Conservation (phyloP, 148 eudicot genomes). For the Bassia scoparia region DNA sequence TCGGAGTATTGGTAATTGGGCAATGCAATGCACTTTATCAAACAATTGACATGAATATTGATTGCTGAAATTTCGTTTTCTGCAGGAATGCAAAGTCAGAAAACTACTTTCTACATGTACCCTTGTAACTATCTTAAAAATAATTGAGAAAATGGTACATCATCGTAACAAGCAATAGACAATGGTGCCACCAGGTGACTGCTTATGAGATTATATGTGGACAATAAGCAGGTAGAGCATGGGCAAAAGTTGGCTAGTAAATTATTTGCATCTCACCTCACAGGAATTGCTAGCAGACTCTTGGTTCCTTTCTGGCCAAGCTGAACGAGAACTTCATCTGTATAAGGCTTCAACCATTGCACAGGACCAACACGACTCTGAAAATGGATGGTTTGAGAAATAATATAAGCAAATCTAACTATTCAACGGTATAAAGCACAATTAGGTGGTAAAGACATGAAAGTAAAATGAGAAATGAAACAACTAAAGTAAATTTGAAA, state of each 20-base stretch:
- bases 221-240: neutral
- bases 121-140: neutral
- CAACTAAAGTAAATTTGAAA: neutral
- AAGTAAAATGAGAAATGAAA: neutral
- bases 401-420: neutral
- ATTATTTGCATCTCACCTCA: slow-evolving; percentile 51
- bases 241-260: neutral
- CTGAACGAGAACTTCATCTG: slow-evolving; percentile 97
- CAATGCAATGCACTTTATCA: too few relatives aligned
- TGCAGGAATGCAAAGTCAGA: neutral
- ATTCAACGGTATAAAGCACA: neutral
- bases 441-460: neutral
- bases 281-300: slow-evolving; percentile 91
- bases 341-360: slow-evolving; percentile 98
- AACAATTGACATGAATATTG: too few relatives aligned
- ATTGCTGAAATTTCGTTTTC: too few relatives aligned
- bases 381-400: slow-evolving; percentile 12
- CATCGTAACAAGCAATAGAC: too few relatives aligned
- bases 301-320: slow-evolving; percentile 86
- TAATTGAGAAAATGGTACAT: too few relatives aligned
- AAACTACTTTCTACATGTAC: neutral
- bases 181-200: too few relatives aligned
- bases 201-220: neutral
- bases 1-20: too few relatives aligned
- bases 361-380: slow-evolving; percentile 99